Evolutionary conservation across 83 land plant genomes (phyloP).

Genomic region (Thuja plicata): DNA sequence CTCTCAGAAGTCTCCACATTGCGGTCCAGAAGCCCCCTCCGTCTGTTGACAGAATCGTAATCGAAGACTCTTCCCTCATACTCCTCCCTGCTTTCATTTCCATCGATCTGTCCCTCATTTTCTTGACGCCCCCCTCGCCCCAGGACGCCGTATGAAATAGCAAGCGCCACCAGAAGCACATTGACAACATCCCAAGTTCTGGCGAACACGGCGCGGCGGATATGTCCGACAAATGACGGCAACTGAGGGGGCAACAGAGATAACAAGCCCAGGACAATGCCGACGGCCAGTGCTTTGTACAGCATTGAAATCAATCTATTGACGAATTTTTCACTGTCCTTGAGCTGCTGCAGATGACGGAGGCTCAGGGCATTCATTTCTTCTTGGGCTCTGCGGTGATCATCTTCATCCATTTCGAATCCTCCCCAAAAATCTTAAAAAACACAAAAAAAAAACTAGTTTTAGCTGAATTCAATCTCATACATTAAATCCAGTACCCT

Average conservation of each 20-base stretch:
- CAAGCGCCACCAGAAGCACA: not conserved
- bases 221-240: not conserved
- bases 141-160: not conserved
- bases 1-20: not conserved
- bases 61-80: not conserved
- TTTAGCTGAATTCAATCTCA: not conserved
- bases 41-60: not conserved
- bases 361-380: not conserved
- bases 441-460: not conserved
- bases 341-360: not conserved
- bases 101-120: not conserved
- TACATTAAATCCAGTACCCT: no score
- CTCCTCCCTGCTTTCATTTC: not conserved
- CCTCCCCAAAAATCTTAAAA: not conserved
- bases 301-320: not conserved
- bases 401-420: not conserved
- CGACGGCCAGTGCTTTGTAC: not conserved
- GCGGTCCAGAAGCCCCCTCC: not conserved
- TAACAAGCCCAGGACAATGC: not conserved
- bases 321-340: not conserved
- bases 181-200: slow-evolving; percentile 4
- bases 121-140: not conserved
- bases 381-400: slow-evolving; percentile 6
- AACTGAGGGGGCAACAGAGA: not conserved
- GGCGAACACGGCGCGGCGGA: not conserved